Percentiles rank a stretch among this genome's conserved stretches.
phyloP scores from a whole-genome alignment of 1,139 yeast genomes.

The Yamadazyma spencermartinsiae region DNA sequence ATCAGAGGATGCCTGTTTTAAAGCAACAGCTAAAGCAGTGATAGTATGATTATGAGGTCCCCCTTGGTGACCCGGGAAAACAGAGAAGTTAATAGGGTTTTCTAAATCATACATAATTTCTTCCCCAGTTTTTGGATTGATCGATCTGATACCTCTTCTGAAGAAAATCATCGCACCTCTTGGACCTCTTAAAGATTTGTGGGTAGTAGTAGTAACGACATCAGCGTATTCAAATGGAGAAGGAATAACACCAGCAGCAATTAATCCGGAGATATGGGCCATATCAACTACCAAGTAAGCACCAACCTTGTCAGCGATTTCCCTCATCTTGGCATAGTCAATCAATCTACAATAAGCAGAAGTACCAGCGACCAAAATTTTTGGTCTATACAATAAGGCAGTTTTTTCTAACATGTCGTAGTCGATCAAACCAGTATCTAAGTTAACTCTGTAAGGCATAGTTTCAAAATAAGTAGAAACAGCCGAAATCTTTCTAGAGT shows the following conservation, averaged over 20 bases:
- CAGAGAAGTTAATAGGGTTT: slow-evolving; percentile 93
- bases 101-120: slow-evolving; percentile 89
- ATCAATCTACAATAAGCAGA: slow-evolving; percentile 95
- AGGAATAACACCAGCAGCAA: slow-evolving; percentile 95
- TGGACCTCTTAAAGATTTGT: slow-evolving; percentile 97
- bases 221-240: slow-evolving; percentile 96
- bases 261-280: slow-evolving; percentile 97
- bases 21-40: slow-evolving; percentile 94
- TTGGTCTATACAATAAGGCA: slow-evolving; percentile 89
- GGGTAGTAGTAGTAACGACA: slow-evolving; percentile 97
- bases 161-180: slow-evolving; percentile 99
- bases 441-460: slow-evolving; percentile 95
- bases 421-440: slow-evolving; percentile 90
- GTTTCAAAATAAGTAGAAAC: slow-evolving; percentile 97
- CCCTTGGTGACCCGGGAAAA: slow-evolving; percentile 99
- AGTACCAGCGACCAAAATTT: slow-evolving; percentile 95
- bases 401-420: slow-evolving; percentile 92
- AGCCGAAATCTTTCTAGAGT: slow-evolving; percentile 90
- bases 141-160: slow-evolving; percentile 92
- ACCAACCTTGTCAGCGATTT: slow-evolving; percentile 94
- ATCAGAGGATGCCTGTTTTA: slow-evolving; percentile 90
- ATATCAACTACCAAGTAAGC: slow-evolving; percentile 95
- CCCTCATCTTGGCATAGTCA: slow-evolving; percentile 94
- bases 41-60: slow-evolving; percentile 99
- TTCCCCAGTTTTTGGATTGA: slow-evolving; percentile 89